Percentiles rank a stretch among this genome's conserved stretches.
phyloP scores from a whole-genome alignment of 768 basidiomycete species.

The Tylopilus intermedius region DNA sequence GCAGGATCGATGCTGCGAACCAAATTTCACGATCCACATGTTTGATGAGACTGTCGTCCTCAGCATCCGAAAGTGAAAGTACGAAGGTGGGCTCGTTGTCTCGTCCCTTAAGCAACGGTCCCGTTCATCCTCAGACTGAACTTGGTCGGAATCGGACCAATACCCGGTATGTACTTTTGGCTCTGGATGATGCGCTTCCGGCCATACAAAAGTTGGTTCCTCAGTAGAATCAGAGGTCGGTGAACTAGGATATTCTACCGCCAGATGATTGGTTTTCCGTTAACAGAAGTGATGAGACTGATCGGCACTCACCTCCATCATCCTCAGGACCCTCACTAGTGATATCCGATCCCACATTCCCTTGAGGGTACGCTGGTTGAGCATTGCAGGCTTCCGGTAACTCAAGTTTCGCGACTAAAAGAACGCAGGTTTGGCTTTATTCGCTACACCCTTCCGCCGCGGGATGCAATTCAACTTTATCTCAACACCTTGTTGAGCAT shows the following conservation, averaged over 20 bases:
- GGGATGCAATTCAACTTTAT: slow-evolving; percentile 38
- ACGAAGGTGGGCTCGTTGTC: slow-evolving; percentile 12
- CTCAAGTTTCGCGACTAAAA: slow-evolving; percentile 21
- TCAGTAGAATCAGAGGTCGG: slow-evolving; percentile 10
- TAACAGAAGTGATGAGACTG: not conserved
- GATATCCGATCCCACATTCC: not conserved
- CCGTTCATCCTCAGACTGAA: slow-evolving; percentile 17
- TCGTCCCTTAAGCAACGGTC: slow-evolving; percentile 11
- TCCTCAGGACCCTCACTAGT: slow-evolving; percentile 7
- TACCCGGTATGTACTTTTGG: slow-evolving; percentile 18
- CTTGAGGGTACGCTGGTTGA: not conserved
- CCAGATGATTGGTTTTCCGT: not conserved
- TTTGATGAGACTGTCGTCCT: slow-evolving; percentile 2
- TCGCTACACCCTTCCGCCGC: slow-evolving; percentile 6
- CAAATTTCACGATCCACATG: slow-evolving; percentile 18
- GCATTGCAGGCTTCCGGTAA: slow-evolving; percentile 1
- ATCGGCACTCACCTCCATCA: slow-evolving; percentile 5
- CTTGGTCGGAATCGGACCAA: slow-evolving; percentile 20
- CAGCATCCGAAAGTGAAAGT: slow-evolving; percentile 17
- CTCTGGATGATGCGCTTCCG: slow-evolving; percentile 3
- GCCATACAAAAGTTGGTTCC: slow-evolving; percentile 10
- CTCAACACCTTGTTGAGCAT: slow-evolving; percentile 35
- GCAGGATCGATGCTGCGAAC: slow-evolving; percentile 37
- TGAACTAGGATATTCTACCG: slow-evolving; percentile 9
- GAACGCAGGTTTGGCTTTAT: slow-evolving; percentile 10